Base-by-base conservation (phyloP, 108 stramenopile genomes). In the Skeletonema potamos region DNA sequence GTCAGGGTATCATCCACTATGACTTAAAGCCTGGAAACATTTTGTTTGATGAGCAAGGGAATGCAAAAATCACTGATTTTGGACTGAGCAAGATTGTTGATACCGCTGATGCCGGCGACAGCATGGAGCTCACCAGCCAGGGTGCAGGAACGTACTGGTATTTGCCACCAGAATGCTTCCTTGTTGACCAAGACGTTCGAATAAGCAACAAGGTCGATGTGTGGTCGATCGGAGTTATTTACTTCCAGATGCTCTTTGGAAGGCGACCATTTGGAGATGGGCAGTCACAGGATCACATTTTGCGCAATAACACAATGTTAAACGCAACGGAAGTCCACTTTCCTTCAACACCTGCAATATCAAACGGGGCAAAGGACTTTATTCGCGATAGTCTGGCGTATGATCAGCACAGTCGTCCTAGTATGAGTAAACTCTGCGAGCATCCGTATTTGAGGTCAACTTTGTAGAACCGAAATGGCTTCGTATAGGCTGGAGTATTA, bases 81-180 rank as follows among this genome's bases (percentile, higher is more conserved):
- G 99, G 99, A 3, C 82, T 99, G 13, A 94, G 92, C 55, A 96
- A 96, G 74, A 96, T 96, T 74, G 89, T 96, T 37, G 92, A 93
- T 70, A 63, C 89, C 1, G 87, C 73, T 12, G 87, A 91, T 59
- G 79, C 82, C 0, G 88, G 86, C 5, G 92, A 98, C 15, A 91
- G 92, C 51, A 96, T 99, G 95, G 99, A 99, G 73, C 89, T 99
- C 4, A 99, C 99, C 28, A 97, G 96, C 44, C 98, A 98, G 79
- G 99, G 98, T 7, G 98, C 98, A 6, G 99, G 99, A 6, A 99
- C 99, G 10, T 99, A 99, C 79, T 99, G 98, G 98, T 99, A 99
- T 75, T 81, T 99, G 28, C 99, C 99, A 12, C 99, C 99, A 9
- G 99, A 99, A 75, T 99, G 98, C 72, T 99, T 99, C 67, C 73